These are phyloP conservation scores for Colletotrichum magnum DNA, from an alignment of 2,329 filamentous ascomycete species.

Conservation along the genomic window DNA sequence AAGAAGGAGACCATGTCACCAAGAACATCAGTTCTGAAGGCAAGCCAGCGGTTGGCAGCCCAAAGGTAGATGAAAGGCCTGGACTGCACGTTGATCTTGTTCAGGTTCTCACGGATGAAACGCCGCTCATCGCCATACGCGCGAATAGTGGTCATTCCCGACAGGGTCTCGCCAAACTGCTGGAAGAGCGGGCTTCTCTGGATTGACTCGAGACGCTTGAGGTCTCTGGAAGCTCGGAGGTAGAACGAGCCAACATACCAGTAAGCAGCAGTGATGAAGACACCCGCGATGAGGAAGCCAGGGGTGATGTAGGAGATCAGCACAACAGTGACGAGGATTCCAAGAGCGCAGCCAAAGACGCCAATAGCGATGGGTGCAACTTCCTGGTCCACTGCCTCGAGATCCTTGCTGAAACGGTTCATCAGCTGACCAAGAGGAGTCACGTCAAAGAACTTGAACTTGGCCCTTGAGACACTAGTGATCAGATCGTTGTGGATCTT, in stretches of 20 bases:
- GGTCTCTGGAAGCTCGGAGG: constrained; percentile 90
- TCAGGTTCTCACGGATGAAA: constrained; percentile 92
- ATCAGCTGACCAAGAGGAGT: constrained; percentile 96
- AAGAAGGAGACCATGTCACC: constrained; percentile 95
- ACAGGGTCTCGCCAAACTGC: constrained; percentile 96
- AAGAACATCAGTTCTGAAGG: constrained; percentile 90
- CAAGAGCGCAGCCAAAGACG: constrained; percentile 74
- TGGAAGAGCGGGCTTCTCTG: constrained; percentile 96
- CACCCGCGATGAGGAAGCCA: constrained; percentile 86
- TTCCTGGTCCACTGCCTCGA: constrained; percentile 95
- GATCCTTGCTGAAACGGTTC: constrained; percentile 98
- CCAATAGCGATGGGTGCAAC: constrained; percentile 92
- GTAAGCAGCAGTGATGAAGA: constrained; percentile 89
- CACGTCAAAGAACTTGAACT: constrained; percentile 98
- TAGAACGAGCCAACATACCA: constrained; percentile 89
- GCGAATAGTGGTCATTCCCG: constrained; percentile 95
- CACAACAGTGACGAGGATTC: constrained; percentile 85
- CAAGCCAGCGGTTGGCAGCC: constrained; percentile 97
- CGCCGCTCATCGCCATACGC: constrained; percentile 95
- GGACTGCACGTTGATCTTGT: constrained; percentile 89
- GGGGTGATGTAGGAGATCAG: constrained; percentile 93
- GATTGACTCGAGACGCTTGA: constrained; percentile 95
- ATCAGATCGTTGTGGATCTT: constrained; percentile 86
- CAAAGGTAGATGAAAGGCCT: constrained; percentile 96
- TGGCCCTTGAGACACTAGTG: constrained; percentile 84